Conservation (phyloP, 495 filamentous ascomycete genomes). For the Halenospora varia region DNA sequence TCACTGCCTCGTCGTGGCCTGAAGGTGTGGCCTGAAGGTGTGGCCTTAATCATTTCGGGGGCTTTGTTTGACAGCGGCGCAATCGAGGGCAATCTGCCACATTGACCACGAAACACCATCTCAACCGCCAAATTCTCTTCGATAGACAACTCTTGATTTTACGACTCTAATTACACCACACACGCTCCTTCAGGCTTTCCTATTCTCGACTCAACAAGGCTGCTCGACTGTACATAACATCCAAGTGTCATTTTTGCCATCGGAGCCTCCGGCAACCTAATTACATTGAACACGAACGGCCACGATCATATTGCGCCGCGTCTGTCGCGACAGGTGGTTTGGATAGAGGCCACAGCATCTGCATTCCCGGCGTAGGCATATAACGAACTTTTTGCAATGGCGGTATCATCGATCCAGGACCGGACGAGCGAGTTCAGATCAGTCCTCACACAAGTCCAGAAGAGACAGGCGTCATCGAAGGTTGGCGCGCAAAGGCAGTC, state of each 20-base stretch:
- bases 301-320: background rate
- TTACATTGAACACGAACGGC: background rate
- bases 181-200: constrained; percentile 10
- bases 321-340: background rate
- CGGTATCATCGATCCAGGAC: constrained; percentile 80
- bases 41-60: background rate
- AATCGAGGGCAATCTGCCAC: too few species aligned
- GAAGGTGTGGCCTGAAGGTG: background rate
- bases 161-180: background rate
- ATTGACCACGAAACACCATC: background rate
- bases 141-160: background rate
- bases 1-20: background rate
- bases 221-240: background rate
- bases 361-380: background rate
- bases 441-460: constrained; percentile 80
- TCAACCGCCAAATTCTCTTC: background rate
- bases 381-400: constrained; percentile 33
- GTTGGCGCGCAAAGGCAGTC: constrained; percentile 72
- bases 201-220: background rate
- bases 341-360: background rate
- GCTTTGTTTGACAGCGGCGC: background rate
- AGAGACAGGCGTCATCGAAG: constrained; percentile 63
- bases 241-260: background rate
- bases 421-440: constrained; percentile 91
- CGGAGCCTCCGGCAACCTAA: constrained; percentile 11